Conservation (phyloP, 1,139 yeast genomes). For the Saccharomyces hybrid region DNA sequence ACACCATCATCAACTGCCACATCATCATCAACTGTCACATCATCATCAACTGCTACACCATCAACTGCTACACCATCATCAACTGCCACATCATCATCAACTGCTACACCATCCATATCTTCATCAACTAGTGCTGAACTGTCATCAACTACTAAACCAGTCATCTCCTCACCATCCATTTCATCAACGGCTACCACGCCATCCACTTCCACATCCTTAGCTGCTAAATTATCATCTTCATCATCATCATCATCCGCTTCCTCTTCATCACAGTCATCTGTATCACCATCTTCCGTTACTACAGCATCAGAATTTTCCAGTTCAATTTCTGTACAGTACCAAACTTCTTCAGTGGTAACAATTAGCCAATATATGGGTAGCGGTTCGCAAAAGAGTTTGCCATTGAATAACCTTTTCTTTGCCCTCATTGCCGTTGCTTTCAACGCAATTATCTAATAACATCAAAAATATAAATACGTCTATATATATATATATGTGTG, state of each 20-base stretch:
- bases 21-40: too few species aligned
- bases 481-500: neutral
- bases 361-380: neutral
- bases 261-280: neutral
- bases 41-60: too few species aligned
- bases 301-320: neutral
- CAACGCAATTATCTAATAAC: neutral
- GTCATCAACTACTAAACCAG: neutral
- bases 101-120: too few species aligned
- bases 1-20: too few species aligned
- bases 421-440: neutral
- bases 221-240: too few species aligned
- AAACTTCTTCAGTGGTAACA: neutral
- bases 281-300: neutral
- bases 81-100: too few species aligned
- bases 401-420: neutral
- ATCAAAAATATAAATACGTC: neutral
- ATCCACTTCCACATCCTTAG: too few species aligned
- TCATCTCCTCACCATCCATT: too few species aligned
- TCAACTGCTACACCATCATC: too few species aligned
- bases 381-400: neutral
- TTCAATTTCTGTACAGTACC: neutral
- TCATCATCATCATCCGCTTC: neutral
- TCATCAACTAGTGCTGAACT: too few species aligned
- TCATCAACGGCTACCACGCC: too few species aligned